Evolutionary conservation across 192 early-diverging fungal genomes (phyloP).

Genomic region (Coemansia sp.): DNA sequence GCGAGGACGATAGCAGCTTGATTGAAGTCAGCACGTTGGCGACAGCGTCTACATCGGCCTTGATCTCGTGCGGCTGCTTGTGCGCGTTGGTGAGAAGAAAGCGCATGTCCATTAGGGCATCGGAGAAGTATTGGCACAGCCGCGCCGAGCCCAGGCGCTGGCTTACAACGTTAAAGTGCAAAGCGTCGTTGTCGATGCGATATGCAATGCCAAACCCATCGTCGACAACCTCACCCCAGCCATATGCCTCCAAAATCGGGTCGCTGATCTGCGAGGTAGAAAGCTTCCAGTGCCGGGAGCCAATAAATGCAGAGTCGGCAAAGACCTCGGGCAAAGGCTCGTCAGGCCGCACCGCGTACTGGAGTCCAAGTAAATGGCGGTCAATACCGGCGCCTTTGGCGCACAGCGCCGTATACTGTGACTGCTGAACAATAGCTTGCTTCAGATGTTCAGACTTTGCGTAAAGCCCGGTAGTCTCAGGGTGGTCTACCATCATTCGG

Average conservation of each 20-base stretch:
- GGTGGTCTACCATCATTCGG: slow-evolving; percentile 49
- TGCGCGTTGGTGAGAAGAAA: slow-evolving; percentile 47
- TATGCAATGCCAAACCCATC: slow-evolving; percentile 58
- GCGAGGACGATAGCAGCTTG: slow-evolving; percentile 41
- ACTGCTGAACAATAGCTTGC: slow-evolving; percentile 50
- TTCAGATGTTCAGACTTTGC: slow-evolving; percentile 50
- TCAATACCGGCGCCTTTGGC: slow-evolving; percentile 62
- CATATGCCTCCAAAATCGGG: slow-evolving; percentile 51
- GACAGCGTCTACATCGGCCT: slow-evolving; percentile 48
- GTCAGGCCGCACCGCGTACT: slow-evolving; percentile 43
- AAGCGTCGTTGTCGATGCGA: slow-evolving; percentile 44
- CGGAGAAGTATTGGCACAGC: slow-evolving; percentile 57
- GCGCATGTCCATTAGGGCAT: slow-evolving; percentile 70
- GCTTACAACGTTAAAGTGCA: slow-evolving; percentile 53
- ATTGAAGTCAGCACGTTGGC: slow-evolving; percentile 43
- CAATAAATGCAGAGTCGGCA: slow-evolving; percentile 55
- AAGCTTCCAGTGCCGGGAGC: slow-evolving; percentile 60
- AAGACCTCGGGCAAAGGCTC: slow-evolving; percentile 46
- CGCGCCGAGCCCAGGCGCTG: slow-evolving; percentile 47
- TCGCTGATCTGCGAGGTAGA: slow-evolving; percentile 61
- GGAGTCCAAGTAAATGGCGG: slow-evolving; percentile 67
- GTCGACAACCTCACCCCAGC: slow-evolving; percentile 59
- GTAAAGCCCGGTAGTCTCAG: slow-evolving; percentile 43
- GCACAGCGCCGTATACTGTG: slow-evolving; percentile 56
- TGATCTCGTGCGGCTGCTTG: slow-evolving; percentile 50